Evolutionary conservation across 2,329 filamentous ascomycete species (phyloP).

Genomic region (Byssothecium circinans): DNA sequence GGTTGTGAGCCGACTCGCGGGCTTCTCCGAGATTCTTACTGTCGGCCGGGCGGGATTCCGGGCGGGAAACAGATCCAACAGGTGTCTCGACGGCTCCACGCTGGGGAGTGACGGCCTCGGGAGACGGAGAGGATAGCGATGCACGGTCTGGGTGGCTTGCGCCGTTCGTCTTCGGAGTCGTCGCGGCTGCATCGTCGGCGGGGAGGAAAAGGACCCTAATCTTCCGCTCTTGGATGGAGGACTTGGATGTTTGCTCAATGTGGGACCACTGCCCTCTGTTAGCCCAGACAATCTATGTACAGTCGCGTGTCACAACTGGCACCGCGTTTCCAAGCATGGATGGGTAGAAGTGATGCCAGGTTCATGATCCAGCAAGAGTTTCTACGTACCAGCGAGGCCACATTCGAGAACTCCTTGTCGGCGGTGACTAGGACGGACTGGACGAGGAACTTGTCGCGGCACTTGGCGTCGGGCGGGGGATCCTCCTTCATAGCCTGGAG

Average conservation of each 20-base stretch:
- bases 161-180: conserved; percentile 39
- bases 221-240: conserved; percentile 85
- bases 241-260: conserved; percentile 74
- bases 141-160: conserved; percentile 27
- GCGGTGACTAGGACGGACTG: conserved; percentile 83
- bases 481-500: conserved; percentile 98
- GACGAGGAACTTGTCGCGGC: conserved; percentile 96
- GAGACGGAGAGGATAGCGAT: conserved; percentile 54
- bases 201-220: conserved; percentile 87
- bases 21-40: conserved; percentile 47
- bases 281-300: too few relatives aligned
- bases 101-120: conserved; percentile 53
- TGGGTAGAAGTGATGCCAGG: background rate
- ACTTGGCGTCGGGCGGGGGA: conserved; percentile 81
- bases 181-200: conserved; percentile 49
- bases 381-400: conserved; percentile 73
- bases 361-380: background rate
- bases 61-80: conserved; percentile 42
- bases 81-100: conserved; percentile 35
- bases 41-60: conserved; percentile 43
- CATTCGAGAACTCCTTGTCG: conserved; percentile 81
- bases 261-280: conserved; percentile 64
- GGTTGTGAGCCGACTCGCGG: conserved; percentile 45
- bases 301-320: too few relatives aligned
- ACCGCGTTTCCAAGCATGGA: too few relatives aligned